Percentiles rank a stretch among this genome's conserved stretches.
Conservation (phyloP, 106 monocot species). For the Posidonia australis region DNA sequence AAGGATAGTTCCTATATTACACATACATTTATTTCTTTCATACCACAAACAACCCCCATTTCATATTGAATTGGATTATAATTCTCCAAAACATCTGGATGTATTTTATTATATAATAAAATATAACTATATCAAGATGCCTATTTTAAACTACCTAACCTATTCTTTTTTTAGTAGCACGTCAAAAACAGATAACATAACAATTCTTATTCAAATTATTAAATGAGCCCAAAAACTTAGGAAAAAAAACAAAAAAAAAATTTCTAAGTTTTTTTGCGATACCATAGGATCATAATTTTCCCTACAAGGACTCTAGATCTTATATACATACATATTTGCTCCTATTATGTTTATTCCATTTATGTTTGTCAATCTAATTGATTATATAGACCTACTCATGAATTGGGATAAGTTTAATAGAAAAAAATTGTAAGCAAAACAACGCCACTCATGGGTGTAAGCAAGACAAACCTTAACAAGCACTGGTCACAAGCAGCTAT, state of each 20-base stretch:
- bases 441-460: no score
- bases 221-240: slow-evolving; percentile 2
- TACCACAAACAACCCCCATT: neutral
- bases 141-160: neutral
- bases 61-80: neutral
- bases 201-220: neutral
- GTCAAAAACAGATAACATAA: slow-evolving; percentile 1
- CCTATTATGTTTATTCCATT: no score
- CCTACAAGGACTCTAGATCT: neutral
- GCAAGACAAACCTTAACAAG: no score
- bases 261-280: neutral
- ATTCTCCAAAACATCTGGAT: neutral
- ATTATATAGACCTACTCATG: no score
- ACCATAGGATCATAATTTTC: no score
- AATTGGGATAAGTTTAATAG: no score
- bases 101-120: neutral
- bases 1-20: neutral
- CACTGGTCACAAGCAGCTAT: no score
- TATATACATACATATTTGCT: no score
- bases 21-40: slow-evolving; percentile 3
- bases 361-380: no score
- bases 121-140: slow-evolving; percentile 1
- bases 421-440: no score
- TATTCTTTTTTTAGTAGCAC: neutral
- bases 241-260: neutral